Conservation (phyloP, 305 asterid genomes). For the Coffea humblotiana region DNA sequence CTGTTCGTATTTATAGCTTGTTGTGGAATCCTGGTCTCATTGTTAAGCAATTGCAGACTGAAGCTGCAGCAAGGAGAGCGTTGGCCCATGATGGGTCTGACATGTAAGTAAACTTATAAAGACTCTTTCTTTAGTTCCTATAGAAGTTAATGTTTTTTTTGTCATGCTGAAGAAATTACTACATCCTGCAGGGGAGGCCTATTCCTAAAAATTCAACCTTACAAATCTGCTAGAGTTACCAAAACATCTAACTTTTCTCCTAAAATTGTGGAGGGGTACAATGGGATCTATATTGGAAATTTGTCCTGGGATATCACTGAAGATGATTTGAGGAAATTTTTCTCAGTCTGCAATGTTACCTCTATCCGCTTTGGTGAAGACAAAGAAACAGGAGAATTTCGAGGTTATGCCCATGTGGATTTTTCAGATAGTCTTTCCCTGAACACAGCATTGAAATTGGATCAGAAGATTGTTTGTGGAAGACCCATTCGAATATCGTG, state of each 20-base stretch:
- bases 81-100: slow-evolving; percentile 92
- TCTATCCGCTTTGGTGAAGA: slow-evolving; percentile 81
- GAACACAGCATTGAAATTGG: slow-evolving; percentile 63
- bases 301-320: slow-evolving; percentile 88
- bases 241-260: slow-evolving; percentile 65
- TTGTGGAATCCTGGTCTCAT: slow-evolving; percentile 9
- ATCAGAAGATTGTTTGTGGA: slow-evolving; percentile 68
- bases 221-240: slow-evolving; percentile 52
- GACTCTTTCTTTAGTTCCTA: background rate
- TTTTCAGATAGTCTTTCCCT: slow-evolving; percentile 63
- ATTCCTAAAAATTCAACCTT: slow-evolving; percentile 77
- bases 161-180: slow-evolving; percentile 13
- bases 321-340: slow-evolving; percentile 65
- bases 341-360: slow-evolving; percentile 55
- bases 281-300: slow-evolving; percentile 82
- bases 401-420: slow-evolving; percentile 86
- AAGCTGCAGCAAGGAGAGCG: slow-evolving; percentile 92
- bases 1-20: background rate
- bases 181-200: slow-evolving; percentile 76
- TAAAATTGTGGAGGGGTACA: slow-evolving; percentile 67
- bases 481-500: slow-evolving; percentile 77
- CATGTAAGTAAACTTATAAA: slow-evolving; percentile 53
- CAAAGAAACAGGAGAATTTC: slow-evolving; percentile 84
- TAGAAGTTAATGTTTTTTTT: background rate
- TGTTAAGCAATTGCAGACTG: slow-evolving; percentile 60